phyloP scores from a whole-genome alignment of 352 stramenopile genomes.

The Globisporangium takayamanum region DNA sequence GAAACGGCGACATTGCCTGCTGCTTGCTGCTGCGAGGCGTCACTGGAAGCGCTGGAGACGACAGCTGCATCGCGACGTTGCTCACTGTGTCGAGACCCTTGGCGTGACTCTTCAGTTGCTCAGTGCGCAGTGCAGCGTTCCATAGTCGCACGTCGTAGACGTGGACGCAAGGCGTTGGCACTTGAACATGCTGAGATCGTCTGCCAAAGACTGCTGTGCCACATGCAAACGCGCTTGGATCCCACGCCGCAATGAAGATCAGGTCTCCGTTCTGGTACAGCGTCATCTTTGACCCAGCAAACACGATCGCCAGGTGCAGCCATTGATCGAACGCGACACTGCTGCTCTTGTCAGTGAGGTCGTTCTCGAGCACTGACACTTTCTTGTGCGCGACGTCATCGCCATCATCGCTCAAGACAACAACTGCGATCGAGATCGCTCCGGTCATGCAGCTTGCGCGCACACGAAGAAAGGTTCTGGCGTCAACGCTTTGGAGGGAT shows the following conservation, averaged over 20 bases:
- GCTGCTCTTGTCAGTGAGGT: background rate
- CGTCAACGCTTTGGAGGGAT: conserved; percentile 12
- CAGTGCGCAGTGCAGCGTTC: conserved; percentile 44
- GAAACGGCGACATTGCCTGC: conserved; percentile 1
- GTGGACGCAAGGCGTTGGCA: conserved; percentile 18
- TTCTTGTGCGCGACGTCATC: background rate
- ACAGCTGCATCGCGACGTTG: background rate
- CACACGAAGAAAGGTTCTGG: conserved; percentile 11
- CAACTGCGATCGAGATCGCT: background rate
- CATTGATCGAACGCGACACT: conserved; percentile 22
- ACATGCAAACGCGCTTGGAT: background rate
- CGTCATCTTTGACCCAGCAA: conserved; percentile 25
- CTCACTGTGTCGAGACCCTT: conserved; percentile 35
- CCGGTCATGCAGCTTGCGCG: background rate
- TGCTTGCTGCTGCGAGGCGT: conserved; percentile 15
- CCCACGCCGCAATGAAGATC: conserved; percentile 1
- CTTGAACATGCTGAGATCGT: background rate
- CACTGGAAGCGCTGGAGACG: conserved; percentile 14
- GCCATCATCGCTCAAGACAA: background rate
- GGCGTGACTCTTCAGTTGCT: conserved; percentile 49
- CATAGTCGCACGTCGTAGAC: conserved; percentile 58
- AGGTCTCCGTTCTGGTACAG: conserved; percentile 39
- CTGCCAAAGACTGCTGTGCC: background rate
- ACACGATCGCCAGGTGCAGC: conserved; percentile 48
- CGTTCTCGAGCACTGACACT: background rate